phyloP scores from a whole-genome alignment of 805 yeast species.

The Candida xiaguanensis region DNA sequence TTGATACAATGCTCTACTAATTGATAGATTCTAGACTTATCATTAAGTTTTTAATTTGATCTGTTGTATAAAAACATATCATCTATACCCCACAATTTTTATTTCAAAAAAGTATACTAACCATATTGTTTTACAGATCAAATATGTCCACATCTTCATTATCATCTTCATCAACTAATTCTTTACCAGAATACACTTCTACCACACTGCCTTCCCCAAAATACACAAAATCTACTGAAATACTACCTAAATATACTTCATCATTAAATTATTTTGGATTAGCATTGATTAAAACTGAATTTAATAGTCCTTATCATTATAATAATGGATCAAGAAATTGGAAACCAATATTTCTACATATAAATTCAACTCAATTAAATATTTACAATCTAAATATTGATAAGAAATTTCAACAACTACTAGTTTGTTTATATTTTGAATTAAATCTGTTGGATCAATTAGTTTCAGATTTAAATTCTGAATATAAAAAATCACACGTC shows the following conservation, averaged over 20 bases:
- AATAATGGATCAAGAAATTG: conserved; percentile 23
- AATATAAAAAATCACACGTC: conserved; percentile 6
- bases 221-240: conserved; percentile 21
- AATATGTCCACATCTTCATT: background rate
- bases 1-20: too few species aligned
- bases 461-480: conserved; percentile 5
- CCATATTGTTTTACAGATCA: background rate
- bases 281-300: conserved; percentile 32
- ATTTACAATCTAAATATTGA: conserved; percentile 25
- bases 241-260: conserved; percentile 28
- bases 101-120: background rate
- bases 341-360: conserved; percentile 36
- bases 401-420: conserved; percentile 16
- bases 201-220: conserved; percentile 14
- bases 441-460: conserved; percentile 22
- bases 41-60: too few species aligned
- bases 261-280: conserved; percentile 31
- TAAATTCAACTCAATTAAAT: conserved; percentile 38
- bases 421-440: conserved; percentile 29
- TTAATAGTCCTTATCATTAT: conserved; percentile 33
- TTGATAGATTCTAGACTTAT: too few species aligned
- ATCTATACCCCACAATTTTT: background rate
- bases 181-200: background rate
- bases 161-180: background rate
- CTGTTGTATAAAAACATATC: too few species aligned